These are phyloP conservation scores for Scedosporium aurantiacum DNA, from an alignment of 2,329 filamentous ascomycete species.

Conservation along the genomic window DNA sequence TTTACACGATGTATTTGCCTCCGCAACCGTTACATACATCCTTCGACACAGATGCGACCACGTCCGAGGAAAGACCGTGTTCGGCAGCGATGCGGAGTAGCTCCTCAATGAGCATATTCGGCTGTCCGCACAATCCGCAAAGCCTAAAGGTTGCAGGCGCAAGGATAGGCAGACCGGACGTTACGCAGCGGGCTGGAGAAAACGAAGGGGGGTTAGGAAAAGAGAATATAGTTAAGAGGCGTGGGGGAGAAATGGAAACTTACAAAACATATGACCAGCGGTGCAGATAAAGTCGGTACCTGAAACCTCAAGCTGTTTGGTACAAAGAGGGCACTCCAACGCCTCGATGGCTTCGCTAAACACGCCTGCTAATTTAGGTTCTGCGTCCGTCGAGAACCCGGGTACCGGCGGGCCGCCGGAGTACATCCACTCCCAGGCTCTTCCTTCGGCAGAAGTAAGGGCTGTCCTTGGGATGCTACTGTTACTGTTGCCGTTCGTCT, in stretches of 20 bases:
- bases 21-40: slow-evolving; percentile 5
- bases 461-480: slow-evolving; percentile 4
- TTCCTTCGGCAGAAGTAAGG: slow-evolving; percentile 40
- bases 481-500: not conserved
- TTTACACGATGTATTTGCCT: slow-evolving; percentile 2
- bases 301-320: slow-evolving; percentile 19
- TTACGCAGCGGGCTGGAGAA: slow-evolving; percentile 36
- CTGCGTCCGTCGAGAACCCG: slow-evolving; percentile 22
- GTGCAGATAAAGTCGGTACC: slow-evolving; percentile 26
- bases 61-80: slow-evolving; percentile 1
- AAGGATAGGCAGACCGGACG: slow-evolving; percentile 42
- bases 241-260: slow-evolving; percentile 10
- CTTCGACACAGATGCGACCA: not conserved
- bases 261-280: slow-evolving; percentile 29
- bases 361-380: not conserved
- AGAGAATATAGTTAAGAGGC: not conserved
- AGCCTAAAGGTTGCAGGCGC: slow-evolving; percentile 40
- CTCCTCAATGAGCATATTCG: slow-evolving; percentile 25
- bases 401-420: slow-evolving; percentile 35
- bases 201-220: not conserved
- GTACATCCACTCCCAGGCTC: slow-evolving; percentile 49
- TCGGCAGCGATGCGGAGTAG: slow-evolving; percentile 30
- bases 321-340: slow-evolving; percentile 23
- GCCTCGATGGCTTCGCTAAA: not conserved
- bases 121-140: slow-evolving; percentile 40